A percentile compares a stretch with the other conserved stretches of the same genome.
Evolutionary conservation across 805 yeast species (phyloP).

Genomic region (Yamadazyma nakazawae): DNA sequence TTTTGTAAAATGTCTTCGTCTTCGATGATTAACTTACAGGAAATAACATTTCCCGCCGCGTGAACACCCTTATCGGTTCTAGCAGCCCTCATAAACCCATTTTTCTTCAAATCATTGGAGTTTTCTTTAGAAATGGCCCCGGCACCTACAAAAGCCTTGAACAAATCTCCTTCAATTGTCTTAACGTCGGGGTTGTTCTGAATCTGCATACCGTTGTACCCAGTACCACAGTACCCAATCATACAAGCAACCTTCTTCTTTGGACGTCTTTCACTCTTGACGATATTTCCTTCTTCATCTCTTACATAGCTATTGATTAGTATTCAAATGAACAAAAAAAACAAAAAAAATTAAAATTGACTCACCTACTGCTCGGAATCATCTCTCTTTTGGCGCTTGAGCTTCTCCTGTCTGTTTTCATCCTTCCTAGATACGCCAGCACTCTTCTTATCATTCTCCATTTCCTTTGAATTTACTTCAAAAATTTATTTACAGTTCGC

Average conservation of each 20-base stretch:
- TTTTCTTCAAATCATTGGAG: conserved; percentile 82
- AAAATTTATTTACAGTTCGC: conserved; percentile 5
- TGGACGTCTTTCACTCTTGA: conserved; percentile 64
- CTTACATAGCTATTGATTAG: conserved; percentile 2
- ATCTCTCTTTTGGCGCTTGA: conserved; percentile 18
- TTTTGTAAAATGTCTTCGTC: conserved; percentile 70
- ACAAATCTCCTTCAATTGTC: conserved; percentile 88
- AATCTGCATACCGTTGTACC: conserved; percentile 94
- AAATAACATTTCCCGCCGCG: conserved; percentile 92
- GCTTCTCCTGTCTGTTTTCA: conserved; percentile 12
- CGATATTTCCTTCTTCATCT: conserved; percentile 63
- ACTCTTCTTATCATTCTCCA: conserved; percentile 2
- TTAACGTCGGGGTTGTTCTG: conserved; percentile 73
- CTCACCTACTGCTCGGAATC: conserved; percentile 54
- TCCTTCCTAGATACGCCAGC: conserved; percentile 3
- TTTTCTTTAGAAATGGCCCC: conserved; percentile 88
- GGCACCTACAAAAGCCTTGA: conserved; percentile 76
- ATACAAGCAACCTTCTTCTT: conserved; percentile 86
- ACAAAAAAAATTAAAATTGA: conserved; percentile 15
- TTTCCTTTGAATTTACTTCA: neutral
- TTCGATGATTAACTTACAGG: conserved; percentile 79
- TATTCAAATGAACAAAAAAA: conserved; percentile 30
- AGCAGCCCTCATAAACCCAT: conserved; percentile 83
- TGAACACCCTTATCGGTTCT: conserved; percentile 95
- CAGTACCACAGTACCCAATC: conserved; percentile 95